Evolutionary conservation across 805 yeast species (phyloP), one percentile per base, ranked within the genome.

Genomic region (Metschnikowia proteae): DNA sequence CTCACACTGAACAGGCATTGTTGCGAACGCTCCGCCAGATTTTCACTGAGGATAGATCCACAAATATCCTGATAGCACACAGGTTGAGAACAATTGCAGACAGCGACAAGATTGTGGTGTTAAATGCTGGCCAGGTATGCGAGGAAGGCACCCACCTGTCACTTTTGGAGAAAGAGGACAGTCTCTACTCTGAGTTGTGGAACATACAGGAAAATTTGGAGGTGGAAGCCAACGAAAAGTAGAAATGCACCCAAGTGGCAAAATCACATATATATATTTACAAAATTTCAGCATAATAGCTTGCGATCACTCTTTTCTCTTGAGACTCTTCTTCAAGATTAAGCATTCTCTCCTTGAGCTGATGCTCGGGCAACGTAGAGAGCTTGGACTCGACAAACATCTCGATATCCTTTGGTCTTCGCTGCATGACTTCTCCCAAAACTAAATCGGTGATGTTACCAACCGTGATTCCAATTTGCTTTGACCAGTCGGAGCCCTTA

Each of bases 41-140:
- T 25, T 85, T 94, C 63, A 73, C 67, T 43, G 66, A 62, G 38
- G 51, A 54, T 33, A 80, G 79, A 25, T 81, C 80, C 51, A 94
- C 99, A 1, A 87, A 88, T 57, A 82, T 94, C 4, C 87, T 90
- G 57, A 90, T 94, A 66, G 99, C 99, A 0, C 99, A 94, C 64
- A 71, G 99, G 54, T 74, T 92, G 61, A 78, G 97, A 63, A 94
- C 98, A 0, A 87, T 94, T 46, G 95, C 96, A 9, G 97, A 92
- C 63, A 76, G 96, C 2, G 97, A 94, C 61, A 89, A 88, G 71
- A 94, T 94, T 59, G 87, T 94, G 53, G 97, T 92, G 2, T 71
- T 94, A 52, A 78, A 82, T 46, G 76, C 79, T 45, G 99, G 99
- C 6, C 50, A 64, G 4, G 96, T 94, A 11, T 81, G 77, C 38